These are phyloP conservation scores for Fraxinus platypoda DNA, from an alignment of 305 asterid species.

Conservation along the genomic window DNA sequence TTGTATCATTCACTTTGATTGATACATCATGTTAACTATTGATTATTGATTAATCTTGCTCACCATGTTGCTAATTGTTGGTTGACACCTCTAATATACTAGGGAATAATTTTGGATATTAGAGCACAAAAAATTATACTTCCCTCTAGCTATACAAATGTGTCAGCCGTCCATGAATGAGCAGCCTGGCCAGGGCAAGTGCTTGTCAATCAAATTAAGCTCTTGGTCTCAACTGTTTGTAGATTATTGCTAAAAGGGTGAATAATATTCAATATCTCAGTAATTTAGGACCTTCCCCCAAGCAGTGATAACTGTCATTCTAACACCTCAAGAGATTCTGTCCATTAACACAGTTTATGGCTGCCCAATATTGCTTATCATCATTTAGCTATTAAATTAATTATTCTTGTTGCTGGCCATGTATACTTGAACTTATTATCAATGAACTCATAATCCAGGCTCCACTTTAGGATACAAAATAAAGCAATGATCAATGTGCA, in stretches of 20 bases:
- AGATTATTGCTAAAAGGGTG: neutral
- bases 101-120: neutral
- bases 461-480: neutral
- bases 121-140: neutral
- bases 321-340: neutral
- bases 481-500: neutral
- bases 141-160: neutral
- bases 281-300: neutral
- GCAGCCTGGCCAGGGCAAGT: neutral
- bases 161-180: neutral
- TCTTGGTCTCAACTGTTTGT: neutral
- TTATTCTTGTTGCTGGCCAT: neutral
- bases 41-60: neutral
- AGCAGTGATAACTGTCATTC: neutral
- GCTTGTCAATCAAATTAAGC: neutral
- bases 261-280: neutral
- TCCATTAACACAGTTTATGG: neutral
- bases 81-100: neutral
- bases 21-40: constrained; percentile 1
- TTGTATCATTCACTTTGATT: constrained; percentile 52
- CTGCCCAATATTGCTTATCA: neutral
- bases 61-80: neutral
- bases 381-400: neutral
- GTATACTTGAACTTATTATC: neutral
- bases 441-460: neutral